These are phyloP conservation scores for Pseudocercospora fijiensis DNA, from an alignment of 2,329 filamentous ascomycete genomes.

Conservation along the genomic window DNA sequence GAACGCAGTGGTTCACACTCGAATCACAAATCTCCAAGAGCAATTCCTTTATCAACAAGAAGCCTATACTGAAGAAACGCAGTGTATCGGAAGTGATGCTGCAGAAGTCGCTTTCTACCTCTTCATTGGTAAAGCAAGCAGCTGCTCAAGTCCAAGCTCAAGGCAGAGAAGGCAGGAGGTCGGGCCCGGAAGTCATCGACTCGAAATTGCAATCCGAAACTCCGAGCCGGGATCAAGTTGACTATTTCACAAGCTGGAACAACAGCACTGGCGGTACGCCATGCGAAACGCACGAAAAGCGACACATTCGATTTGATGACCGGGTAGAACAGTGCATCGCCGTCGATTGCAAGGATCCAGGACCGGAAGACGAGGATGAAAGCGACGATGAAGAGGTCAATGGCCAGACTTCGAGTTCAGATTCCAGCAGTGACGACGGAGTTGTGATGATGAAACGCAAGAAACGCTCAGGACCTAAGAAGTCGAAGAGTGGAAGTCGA, in stretches of 20 bases:
- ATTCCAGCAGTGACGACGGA: slow-evolving; percentile 64
- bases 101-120: slow-evolving; percentile 81
- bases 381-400: slow-evolving; percentile 37
- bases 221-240: slow-evolving; percentile 61
- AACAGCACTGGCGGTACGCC: slow-evolving; percentile 71
- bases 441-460: slow-evolving; percentile 77
- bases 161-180: slow-evolving; percentile 49
- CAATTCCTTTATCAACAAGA: slow-evolving; percentile 73
- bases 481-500: slow-evolving; percentile 47
- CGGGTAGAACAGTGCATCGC: slow-evolving; percentile 95
- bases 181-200: slow-evolving; percentile 67
- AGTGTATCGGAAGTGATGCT: slow-evolving; percentile 96
- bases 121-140: slow-evolving; percentile 85
- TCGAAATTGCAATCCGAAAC: slow-evolving; percentile 60
- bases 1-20: slow-evolving; percentile 49
- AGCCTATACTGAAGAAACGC: slow-evolving; percentile 93
- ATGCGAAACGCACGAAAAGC: slow-evolving; percentile 60
- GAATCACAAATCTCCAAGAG: slow-evolving; percentile 59
- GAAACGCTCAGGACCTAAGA: slow-evolving; percentile 51
- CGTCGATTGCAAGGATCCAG: slow-evolving; percentile 78
- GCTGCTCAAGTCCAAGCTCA: slow-evolving; percentile 83
- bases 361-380: slow-evolving; percentile 62
- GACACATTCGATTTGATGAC: slow-evolving; percentile 95
- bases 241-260: slow-evolving; percentile 58
- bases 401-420: slow-evolving; percentile 49